These are phyloP conservation scores for Colletotrichum navitas DNA, from an alignment of 2,329 filamentous ascomycete genomes.

Conservation along the genomic window DNA sequence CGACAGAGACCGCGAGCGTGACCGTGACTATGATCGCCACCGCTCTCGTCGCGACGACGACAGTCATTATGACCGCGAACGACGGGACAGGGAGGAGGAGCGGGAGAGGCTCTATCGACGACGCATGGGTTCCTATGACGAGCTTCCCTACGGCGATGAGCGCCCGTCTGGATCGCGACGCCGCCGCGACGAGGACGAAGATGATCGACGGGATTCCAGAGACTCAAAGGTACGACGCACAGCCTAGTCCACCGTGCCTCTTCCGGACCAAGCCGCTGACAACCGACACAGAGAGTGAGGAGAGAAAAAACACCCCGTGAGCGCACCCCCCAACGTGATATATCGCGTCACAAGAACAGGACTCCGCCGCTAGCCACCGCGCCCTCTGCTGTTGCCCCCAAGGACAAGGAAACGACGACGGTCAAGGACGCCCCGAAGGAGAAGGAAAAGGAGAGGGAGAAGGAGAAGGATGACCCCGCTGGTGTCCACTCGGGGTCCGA, in stretches of 20 bases:
- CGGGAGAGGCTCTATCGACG: conserved; percentile 89
- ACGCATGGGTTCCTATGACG: conserved; percentile 83
- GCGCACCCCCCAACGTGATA: conserved; percentile 70
- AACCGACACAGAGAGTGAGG: conserved; percentile 63
- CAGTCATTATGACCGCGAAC: conserved; percentile 85
- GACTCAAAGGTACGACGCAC: conserved; percentile 71
- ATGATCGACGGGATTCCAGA: conserved; percentile 75
- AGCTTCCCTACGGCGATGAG: conserved; percentile 90
- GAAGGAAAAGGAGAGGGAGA: conserved; percentile 68
- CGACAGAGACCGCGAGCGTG: conserved; percentile 52
- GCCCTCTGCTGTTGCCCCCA: conserved; percentile 41
- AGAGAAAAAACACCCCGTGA: conserved; percentile 71
- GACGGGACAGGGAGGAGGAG: conserved; percentile 89
- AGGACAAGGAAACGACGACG: conserved; percentile 45
- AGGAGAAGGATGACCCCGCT: conserved; percentile 66
- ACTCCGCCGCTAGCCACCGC: conserved; percentile 59
- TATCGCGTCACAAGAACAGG: conserved; percentile 65
- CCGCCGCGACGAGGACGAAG: conserved; percentile 83
- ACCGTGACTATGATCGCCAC: conserved; percentile 63
- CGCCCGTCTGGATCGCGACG: conserved; percentile 75
- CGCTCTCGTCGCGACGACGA: conserved; percentile 72
- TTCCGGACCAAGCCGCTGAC: conserved; percentile 46
- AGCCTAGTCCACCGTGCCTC: background rate
- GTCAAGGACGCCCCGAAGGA: conserved; percentile 48
- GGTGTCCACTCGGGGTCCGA: conserved; percentile 88